Base-by-base conservation (phyloP, 176 grass and related monocot species). In the Musa troglodytarum region DNA sequence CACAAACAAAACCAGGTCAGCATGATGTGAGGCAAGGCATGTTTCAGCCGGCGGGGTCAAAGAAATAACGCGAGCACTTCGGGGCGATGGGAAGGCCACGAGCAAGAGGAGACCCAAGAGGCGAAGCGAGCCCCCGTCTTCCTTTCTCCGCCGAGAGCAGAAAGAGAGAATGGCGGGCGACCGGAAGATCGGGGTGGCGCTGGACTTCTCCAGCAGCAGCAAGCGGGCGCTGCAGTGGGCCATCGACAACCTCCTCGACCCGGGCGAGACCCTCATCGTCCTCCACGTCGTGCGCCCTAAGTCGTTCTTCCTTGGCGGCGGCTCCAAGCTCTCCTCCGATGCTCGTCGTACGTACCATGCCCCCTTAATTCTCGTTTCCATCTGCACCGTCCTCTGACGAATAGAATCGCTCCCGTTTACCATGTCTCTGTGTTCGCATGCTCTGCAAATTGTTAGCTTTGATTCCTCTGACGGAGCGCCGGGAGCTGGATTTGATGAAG, bases 181-280 rank as follows among this genome's bases (percentile, higher is more conserved):
- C 61, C 81, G 88, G 57, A 79, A 76, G 87, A 83, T 92, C 75
- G 92, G 88, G 65, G 81, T 92, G 65, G 86, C 88, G 49, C 84
- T 92, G 89, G 89, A 92, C 69, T 89, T 92, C 86, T 96, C 92
- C 59, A 23, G 67, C 19, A 96, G 92, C 84, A 96, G 92, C 92
- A 96, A 96, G 82, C 79, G 76, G 73, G 89, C 89, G 68, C 84
- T 92, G 54, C 11, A 20, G 26, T 96, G 92, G 92, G 80, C 92
- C 50, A 16, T 80, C 0, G 84, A 87, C 78, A 96, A 96, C 82
- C 83, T 96, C 2, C 67, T 62, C 22, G 75, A 77, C 77, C 80
- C 71, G 66, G 86, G 92, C 34, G 89, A 92, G 83, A 90, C 76
- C 10, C 66, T 96, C 74, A 56, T 85, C 82, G 77, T 96, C 65